A percentile compares a stretch with the other conserved stretches of the same genome.
phyloP scores from a whole-genome alignment of 176 grass and related monocot genomes.

The Aegilops bicornis region DNA sequence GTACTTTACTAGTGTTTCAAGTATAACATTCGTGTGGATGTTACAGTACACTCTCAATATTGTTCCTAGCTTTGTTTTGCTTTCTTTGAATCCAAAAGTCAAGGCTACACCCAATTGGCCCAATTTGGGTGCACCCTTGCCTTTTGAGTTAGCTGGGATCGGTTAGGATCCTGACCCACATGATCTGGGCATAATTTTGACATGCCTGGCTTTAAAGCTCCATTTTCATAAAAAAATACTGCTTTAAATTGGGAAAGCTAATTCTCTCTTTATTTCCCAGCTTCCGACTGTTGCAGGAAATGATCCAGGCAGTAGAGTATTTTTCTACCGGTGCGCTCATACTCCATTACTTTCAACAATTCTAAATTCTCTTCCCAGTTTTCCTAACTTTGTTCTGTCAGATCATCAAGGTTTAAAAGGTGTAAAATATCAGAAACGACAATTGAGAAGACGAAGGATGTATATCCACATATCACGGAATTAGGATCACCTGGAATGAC shows the following conservation, averaged over 20 bases:
- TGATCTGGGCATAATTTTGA: neutral
- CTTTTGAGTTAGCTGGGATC: neutral
- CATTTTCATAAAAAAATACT: slow-evolving; percentile 7
- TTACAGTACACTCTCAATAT: neutral
- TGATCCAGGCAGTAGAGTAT: slow-evolving; percentile 62
- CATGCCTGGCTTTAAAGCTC: neutral
- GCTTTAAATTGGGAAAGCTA: slow-evolving; percentile 27
- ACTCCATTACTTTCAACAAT: slow-evolving; percentile 19
- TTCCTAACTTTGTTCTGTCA: slow-evolving; percentile 37
- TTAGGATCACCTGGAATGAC: slow-evolving; percentile 52
- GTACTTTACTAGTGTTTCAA: slow-evolving; percentile 12
- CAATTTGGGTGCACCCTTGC: neutral
- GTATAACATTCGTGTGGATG: neutral
- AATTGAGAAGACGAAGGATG: slow-evolving; percentile 35
- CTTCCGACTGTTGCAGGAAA: slow-evolving; percentile 45
- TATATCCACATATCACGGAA: slow-evolving; percentile 48
- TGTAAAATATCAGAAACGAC: slow-evolving; percentile 34
- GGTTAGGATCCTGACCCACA: neutral
- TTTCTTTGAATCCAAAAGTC: slow-evolving; percentile 16
- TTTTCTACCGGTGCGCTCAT: slow-evolving; percentile 67
- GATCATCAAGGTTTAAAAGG: slow-evolving; percentile 73
- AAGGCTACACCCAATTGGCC: neutral
- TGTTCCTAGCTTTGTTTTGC: slow-evolving; percentile 1
- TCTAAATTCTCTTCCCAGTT: neutral
- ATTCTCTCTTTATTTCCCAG: slow-evolving; percentile 43